Evolutionary conservation across 257 asterid genomes (phyloP), one percentile per base, ranked within the genome.

Genomic region (Petunia secreta): DNA sequence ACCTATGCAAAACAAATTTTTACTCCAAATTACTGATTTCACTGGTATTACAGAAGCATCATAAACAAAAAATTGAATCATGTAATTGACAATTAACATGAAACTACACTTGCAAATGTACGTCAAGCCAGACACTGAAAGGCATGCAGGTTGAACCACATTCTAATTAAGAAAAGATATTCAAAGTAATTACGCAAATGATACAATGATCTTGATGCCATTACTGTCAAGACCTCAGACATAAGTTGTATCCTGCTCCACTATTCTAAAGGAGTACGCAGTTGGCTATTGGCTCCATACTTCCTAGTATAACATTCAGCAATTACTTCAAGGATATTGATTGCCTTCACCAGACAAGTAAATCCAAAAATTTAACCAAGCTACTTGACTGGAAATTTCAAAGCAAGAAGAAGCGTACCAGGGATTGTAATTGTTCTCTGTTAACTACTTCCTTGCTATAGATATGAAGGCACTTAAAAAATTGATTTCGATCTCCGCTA

Each of bases 391-490:
- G 77, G 57, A 63, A 66, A 71, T 11, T 71, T 44, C 77, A 60
- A 64, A 75, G 74, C 8, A 67, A 78, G 79, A 83, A 74, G 82
- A 81, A 66, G 67, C 16, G 82, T 87, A 90, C 97, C 93, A 87
- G 89, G 81, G 74, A 81, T 59, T 87, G 91, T 77, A 91, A 90
- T 66, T 90, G 92, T 82, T 88, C 79, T 39, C 91, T 86, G 34
- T 92, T 65, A 80, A 84, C 84, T 79, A 87, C 79, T 73, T 90
- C 88, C 85, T 81, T 85, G 84, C 81, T 82, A 75, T 81, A 91
- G 64, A 93, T 84, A 79, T 85, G 86, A 57, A 90, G 81, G 79
- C 93, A 90, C 86, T 91, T 92, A 82, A 84, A 81, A 85, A 90
- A 78, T 78, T 89, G 89, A 68, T 85, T 82, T 50, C 83, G 86